Evolutionary conservation across 78 protist genomes (phyloP), one percentile per base, ranked within the genome.

Genomic region (Mastigamoeba balamuthi): DNA sequence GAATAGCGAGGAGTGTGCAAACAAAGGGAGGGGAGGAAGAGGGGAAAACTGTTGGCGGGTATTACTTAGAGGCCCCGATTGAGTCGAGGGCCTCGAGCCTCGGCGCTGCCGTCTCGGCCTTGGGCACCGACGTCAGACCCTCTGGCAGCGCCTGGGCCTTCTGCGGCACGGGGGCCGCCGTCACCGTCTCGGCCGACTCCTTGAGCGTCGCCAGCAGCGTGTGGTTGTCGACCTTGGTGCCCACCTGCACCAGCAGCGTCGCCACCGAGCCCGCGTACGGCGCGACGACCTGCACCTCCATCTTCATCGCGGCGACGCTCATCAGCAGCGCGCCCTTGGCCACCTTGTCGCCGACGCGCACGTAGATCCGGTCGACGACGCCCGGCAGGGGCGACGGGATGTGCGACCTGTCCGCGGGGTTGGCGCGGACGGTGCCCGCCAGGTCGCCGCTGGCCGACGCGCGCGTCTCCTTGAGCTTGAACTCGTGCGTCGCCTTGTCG

Each of bases 301-400:
- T 66, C 70, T 66, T 66, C 70, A 66, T 66, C 10, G 70, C 70
- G 10, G 70, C 29, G 25, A 66, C 70, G 10, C 25, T 17, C 70
- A 66, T 66, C 23, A 66, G 65, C 10, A 29, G 30, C 10, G 29
- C 36, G 10, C 70, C 36, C 36, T 66, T n/a, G 37, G 37, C 65
- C 70, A 66, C 29, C 37, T 66, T 66, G 10, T 66, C 58, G 33
- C 58, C 58, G 17, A 48, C 17, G 58, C 17, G 17, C 33, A 48
- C 58, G 17, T 48, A 48, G 58, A 48, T 48, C 17, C 17, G 17
- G 58, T 48, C 58, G 33, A 48, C 58, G 58, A 48, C 17, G 17
- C 70, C 70, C 29, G 70, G 70, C 9, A 66, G 70, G 9, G 70
- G 70, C n/a, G 70, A 66, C 10, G 70, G 70, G 70, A 66, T 66